These are phyloP conservation scores for Pholiota molesta DNA, from an alignment of 768 basidiomycete genomes.

Conservation along the genomic window DNA sequence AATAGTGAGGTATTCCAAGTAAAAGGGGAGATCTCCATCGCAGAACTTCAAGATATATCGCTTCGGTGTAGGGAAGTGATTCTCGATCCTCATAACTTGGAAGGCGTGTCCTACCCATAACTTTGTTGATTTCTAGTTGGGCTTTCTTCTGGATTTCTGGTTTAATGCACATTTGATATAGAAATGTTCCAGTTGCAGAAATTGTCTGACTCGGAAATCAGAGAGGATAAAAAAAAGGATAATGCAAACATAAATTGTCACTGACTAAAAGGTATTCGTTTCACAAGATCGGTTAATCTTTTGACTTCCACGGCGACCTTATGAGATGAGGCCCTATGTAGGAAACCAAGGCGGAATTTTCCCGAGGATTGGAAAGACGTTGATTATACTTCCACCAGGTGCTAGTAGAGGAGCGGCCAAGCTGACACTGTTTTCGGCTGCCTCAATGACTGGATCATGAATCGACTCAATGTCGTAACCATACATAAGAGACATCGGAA, in stretches of 20 bases:
- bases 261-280: no score
- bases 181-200: constrained; percentile 32
- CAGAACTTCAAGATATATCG: constrained; percentile 17
- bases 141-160: constrained; percentile 39
- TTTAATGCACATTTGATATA: constrained; percentile 41
- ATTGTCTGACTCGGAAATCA: constrained; percentile 27
- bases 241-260: no score
- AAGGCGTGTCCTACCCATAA: constrained; percentile 37
- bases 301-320: neutral
- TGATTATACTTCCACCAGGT: constrained; percentile 28
- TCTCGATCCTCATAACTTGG: constrained; percentile 34
- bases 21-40: constrained; percentile 6
- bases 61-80: constrained; percentile 36
- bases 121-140: constrained; percentile 43
- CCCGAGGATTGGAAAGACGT: constrained; percentile 34
- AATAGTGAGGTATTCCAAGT: constrained; percentile 32
- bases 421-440: constrained; percentile 22
- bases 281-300: no score
- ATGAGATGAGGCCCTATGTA: neutral
- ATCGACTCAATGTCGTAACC: constrained; percentile 28
- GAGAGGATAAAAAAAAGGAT: no score
- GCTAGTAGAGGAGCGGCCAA: constrained; percentile 16
- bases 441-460: constrained; percentile 26
- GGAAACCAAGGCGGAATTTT: constrained; percentile 38
- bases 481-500: constrained; percentile 29